Base-by-base conservation (phyloP, 345 rosid species). In the Murraya koenigii region DNA sequence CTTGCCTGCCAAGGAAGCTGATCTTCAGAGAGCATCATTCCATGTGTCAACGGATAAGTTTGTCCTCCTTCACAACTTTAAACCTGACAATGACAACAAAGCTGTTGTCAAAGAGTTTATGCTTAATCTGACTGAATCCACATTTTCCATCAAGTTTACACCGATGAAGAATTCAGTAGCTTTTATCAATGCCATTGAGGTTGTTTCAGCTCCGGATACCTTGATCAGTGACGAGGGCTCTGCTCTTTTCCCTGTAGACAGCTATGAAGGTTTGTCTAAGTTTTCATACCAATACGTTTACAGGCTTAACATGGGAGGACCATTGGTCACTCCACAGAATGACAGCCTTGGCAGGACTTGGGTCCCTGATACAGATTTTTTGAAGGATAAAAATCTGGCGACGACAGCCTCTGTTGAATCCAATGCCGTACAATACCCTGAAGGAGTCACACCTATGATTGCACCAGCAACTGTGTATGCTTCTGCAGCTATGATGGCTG, bases 241-340 rank as follows among this genome's bases (percentile, higher is more conserved):
- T 3, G 71, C 80, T 2, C 92, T 92, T 81, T 86, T 82, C 80
- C 97, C 97, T 0, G 88, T 91, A 25, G 64, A 75, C 44, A 58
- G 41, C 36, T 81, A 77, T 55, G 6, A 84, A 3, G 95, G 95
- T 7, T 76, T 92, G 83, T 74, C 83, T 64, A 71, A 76, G 1
- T 88, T 60, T 9, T 87, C 87, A 0, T 92, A 82, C 84, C 88
- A 92, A 66, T 81, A 84, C 3, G 89, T 89, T 32, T 81, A 92
- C 83, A 84, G 97, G 86, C 83, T 92, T 54, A 92, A 89, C 75
- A 85, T 92, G 67, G 97, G 97, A 4, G 97, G 95, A n/a, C 88
- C 92, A 47, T 52, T 88, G 81, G 80, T 92, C 77, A 83, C 86
- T 69, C 77, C 93, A 1, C 74, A 75, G 64, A 92, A 92, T 58